Base-by-base conservation (phyloP, 2,329 filamentous ascomycete species). In the Ascochyta viciae-villosae region DNA sequence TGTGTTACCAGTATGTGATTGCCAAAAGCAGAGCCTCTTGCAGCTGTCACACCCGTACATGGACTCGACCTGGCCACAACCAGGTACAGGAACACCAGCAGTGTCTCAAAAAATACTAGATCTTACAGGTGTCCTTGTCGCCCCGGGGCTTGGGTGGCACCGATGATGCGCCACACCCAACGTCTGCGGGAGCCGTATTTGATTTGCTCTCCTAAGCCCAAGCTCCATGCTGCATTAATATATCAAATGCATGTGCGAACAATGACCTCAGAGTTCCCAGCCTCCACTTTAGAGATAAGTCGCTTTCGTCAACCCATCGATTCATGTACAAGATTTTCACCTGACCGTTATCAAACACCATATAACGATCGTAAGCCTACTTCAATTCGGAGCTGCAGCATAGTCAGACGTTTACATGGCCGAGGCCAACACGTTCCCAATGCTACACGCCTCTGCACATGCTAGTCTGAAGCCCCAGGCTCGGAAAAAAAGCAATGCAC, bases 91-190 rank as follows among this genome's bases (percentile, higher is more conserved):
- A 40, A 50, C 35, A 54, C 50, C 46, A 50, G 57, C 48, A 63
- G 60, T 67, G 60, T 65, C 61, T 54, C 46, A 53, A 39, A 26
- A 38, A 52, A 37, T 39, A 53, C 45, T 42, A n/a, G 34, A 50
- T 56, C 54, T 58, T 49, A 52, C 57, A 50, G 47, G 37, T 60
- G 59, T 80, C 62, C 83, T 86, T 75, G 82, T 80, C 70, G 85
- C 87, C 62, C 84, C 85, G 58, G 85, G 84, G 47, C 85, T 50
- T 48, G 47, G 46, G 47, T 51, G 23, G 27, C 48, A 43, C 47
- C 12, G 31, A 47, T 43, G 53, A 47, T 50, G 46, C 26, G 26
- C 47, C 46, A 40, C 61, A 35, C 82, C 83, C 58, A 81, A 81
- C 73, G 85, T 82, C 70, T 79, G 81, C 56, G 72, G 73, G 67